These are phyloP conservation scores for Trametes cingulata DNA, from an alignment of 768 basidiomycete species.

Conservation along the genomic window DNA sequence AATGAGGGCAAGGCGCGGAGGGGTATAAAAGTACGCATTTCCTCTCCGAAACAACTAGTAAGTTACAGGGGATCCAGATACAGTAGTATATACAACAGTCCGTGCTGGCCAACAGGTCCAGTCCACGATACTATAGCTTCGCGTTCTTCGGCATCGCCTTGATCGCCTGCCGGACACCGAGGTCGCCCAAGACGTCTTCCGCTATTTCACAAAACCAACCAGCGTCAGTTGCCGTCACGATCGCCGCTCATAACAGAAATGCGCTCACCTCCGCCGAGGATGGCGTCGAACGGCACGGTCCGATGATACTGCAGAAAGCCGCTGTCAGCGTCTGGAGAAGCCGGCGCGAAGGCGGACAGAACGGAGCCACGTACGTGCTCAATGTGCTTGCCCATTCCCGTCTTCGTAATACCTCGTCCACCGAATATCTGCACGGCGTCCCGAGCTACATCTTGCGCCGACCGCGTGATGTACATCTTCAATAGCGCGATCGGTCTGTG, in stretches of 20 bases:
- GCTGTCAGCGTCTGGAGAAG: constrained; percentile 1
- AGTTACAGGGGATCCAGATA: not conserved
- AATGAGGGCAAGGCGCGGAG: not conserved
- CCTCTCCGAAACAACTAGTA: not conserved
- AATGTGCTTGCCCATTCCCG: constrained; percentile 76
- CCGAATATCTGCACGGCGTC: constrained; percentile 89
- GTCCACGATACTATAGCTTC: constrained; percentile 42
- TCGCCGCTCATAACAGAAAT: not conserved
- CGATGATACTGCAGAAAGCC: constrained; percentile 38
- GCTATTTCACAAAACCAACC: constrained; percentile 37
- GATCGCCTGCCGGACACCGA: constrained; percentile 46
- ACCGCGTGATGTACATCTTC: constrained; percentile 76
- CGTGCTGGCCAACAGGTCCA: not conserved
- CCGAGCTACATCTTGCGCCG: constrained; percentile 76
- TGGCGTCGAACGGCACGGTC: constrained; percentile 42
- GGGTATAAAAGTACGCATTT: not conserved
- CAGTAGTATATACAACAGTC: not conserved
- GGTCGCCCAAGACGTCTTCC: constrained; percentile 75
- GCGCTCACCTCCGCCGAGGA: constrained; percentile 41
- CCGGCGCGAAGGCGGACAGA: not conserved
- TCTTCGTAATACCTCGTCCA: constrained; percentile 80
- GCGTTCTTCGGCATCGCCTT: constrained; percentile 48
- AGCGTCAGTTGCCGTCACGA: constrained; percentile 2
- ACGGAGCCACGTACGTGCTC: constrained; percentile 58
- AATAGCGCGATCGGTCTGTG: constrained; percentile 72